Conservation (phyloP, 805 yeast genomes). For the Pichia exigua region DNA sequence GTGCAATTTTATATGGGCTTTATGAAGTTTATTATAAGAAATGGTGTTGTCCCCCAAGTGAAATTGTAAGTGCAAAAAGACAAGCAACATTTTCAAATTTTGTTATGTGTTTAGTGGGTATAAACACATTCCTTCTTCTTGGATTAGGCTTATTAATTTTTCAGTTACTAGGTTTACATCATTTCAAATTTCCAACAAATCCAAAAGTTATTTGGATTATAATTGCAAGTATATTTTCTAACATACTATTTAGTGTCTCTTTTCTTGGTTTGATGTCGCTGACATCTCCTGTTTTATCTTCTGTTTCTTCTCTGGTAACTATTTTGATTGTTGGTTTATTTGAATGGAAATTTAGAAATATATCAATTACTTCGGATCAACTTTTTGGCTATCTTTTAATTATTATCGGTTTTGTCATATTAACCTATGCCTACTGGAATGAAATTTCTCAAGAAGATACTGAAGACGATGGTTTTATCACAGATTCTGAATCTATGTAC, state of each 20-base stretch:
- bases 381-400: conserved; percentile 63
- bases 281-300: conserved; percentile 77
- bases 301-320: conserved; percentile 54
- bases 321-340: conserved; percentile 72
- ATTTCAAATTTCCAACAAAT: conserved; percentile 44
- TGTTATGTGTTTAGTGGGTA: conserved; percentile 61
- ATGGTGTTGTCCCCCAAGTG: conserved; percentile 64
- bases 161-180: conserved; percentile 49
- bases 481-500: conserved; percentile 27
- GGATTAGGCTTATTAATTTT: conserved; percentile 40
- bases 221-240: conserved; percentile 47
- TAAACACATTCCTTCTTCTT: conserved; percentile 43
- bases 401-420: conserved; percentile 57
- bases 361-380: conserved; percentile 46
- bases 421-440: conserved; percentile 59
- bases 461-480: conserved; percentile 27
- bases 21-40: conserved; percentile 81
- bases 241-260: conserved; percentile 60
- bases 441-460: conserved; percentile 42
- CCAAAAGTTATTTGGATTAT: conserved; percentile 38
- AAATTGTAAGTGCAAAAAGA: conserved; percentile 50
- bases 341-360: conserved; percentile 64
- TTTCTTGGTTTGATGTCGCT: conserved; percentile 74
- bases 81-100: conserved; percentile 79
- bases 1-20: conserved; percentile 72